Conservation (phyloP, 225 moss, liverwort and hornwort genomes). For the Pseudoscleropodium purum region DNA sequence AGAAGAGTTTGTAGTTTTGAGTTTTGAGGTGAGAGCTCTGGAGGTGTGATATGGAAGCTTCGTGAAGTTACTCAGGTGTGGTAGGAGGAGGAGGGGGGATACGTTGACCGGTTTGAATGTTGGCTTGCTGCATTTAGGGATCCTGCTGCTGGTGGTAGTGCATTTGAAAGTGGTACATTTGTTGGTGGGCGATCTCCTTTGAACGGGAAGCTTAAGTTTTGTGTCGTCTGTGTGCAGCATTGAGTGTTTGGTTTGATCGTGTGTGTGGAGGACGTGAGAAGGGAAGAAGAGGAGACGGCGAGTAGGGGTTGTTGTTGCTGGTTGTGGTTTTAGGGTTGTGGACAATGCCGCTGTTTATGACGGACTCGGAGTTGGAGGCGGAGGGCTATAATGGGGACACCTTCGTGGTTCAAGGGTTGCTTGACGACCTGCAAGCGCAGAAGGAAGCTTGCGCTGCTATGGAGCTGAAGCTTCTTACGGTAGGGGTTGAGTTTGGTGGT, state of each 20-base stretch:
- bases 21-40: not conserved
- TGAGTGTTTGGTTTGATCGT: not conserved
- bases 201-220: not conserved
- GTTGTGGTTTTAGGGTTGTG: not conserved
- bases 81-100: not conserved
- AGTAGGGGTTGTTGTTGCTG: not conserved
- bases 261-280: no score
- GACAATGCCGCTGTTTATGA: not conserved
- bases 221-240: not conserved
- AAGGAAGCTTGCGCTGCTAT: constrained; percentile 61
- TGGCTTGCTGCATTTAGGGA: not conserved
- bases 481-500: not conserved
- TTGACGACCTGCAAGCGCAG: constrained; percentile 60
- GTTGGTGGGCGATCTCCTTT: not conserved
- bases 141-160: not conserved
- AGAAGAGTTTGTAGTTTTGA: not conserved
- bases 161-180: not conserved
- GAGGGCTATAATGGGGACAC: constrained; percentile 26
- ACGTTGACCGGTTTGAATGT: not conserved
- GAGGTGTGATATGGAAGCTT: not conserved
- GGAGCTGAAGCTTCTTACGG: constrained; percentile 60
- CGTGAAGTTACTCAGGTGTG: not conserved
- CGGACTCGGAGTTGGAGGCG: constrained; percentile 26
- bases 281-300: not conserved
- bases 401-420: constrained; percentile 50